phyloP scores from a whole-genome alignment of 106 monocot genomes.

The Dendrobium nobile region DNA sequence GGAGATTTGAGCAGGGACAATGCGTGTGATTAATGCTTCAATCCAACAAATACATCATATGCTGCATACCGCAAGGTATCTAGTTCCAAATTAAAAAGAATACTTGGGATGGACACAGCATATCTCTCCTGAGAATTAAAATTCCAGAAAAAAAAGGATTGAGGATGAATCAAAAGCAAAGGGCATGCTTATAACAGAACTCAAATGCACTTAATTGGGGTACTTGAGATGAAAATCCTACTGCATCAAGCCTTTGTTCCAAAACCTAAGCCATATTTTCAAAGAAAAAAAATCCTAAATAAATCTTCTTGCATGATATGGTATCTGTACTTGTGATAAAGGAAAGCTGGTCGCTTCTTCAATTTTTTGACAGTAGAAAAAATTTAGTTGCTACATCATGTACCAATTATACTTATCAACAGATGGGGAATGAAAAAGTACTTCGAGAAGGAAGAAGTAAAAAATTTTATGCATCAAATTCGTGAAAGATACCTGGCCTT shows the following conservation, averaged over 20 bases:
- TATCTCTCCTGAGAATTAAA: constrained; percentile 58
- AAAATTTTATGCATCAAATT: constrained; percentile 5
- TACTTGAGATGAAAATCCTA: too few relatives aligned
- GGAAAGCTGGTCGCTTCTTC: too few relatives aligned
- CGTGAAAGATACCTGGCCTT: too few relatives aligned
- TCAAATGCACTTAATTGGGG: too few relatives aligned
- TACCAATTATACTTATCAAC: neutral
- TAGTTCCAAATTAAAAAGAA: constrained; percentile 95
- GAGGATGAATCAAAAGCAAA: too few relatives aligned
- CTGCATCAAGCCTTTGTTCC: too few relatives aligned
- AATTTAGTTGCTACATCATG: neutral
- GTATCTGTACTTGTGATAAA: too few relatives aligned
- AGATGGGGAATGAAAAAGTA: neutral
- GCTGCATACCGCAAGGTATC: constrained; percentile 78
- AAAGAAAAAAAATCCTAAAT: too few relatives aligned
- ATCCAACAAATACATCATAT: neutral
- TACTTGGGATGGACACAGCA: constrained; percentile 55
- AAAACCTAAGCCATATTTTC: too few relatives aligned
- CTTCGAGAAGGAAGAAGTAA: neutral
- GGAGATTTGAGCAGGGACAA: neutral
- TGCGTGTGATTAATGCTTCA: neutral
- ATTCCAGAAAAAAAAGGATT: neutral
- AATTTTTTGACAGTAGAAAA: neutral
- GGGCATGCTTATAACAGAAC: too few relatives aligned
- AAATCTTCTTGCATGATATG: too few relatives aligned